Base-by-base conservation (phyloP, 306 rosid genomes). In the Arachis hypogaea region DNA sequence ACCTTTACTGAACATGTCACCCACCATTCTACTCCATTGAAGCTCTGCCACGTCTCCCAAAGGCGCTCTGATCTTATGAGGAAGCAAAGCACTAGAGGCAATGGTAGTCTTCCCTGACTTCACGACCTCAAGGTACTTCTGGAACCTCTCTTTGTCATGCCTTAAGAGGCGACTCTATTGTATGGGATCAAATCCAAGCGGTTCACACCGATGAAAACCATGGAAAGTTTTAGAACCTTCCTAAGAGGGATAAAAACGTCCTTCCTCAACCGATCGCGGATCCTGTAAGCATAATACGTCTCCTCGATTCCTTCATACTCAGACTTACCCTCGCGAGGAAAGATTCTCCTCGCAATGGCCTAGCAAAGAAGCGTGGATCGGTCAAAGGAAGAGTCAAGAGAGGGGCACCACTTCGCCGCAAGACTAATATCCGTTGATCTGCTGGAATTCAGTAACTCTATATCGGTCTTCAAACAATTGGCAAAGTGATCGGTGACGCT, bases 1-100 rank as follows among this genome's bases (percentile, higher is more conserved):
- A 0, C 97, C 97, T 9, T 54, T 30, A 76, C 80, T 74, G 28
- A 43, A 50, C 72, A 85, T 7, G 45, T 88, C 90, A 2, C 84
- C 84, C 61, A 88, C 90, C 83, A 88, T 79, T 72, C 92, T 88
- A 78, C 76, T 82, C 94, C 97, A 91, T 11, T 91, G 97, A n/a
- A 88, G 78, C 78, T 88, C 89, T 1, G 87, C 91, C 4, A 90
- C 90, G 22, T 74, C 45, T 1, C 2, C 1, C 63, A 85, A 44
- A 2, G 85, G 82, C 2, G 0, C 28, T 2, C 84, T 66, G 30
- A 88, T 86, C 79, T 90, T 78, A 38, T 88, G 93, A 0, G 93
- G 96, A 60, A 88, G 87, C 77, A 88, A 55, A 0, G 96, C 96
- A 5, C 93, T 90, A 0, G 85, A 90, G 0, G 93, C 84, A 33